Evolutionary conservation across 2,329 filamentous ascomycete species (phyloP).

Genomic region (Leptographium lundbergii): DNA sequence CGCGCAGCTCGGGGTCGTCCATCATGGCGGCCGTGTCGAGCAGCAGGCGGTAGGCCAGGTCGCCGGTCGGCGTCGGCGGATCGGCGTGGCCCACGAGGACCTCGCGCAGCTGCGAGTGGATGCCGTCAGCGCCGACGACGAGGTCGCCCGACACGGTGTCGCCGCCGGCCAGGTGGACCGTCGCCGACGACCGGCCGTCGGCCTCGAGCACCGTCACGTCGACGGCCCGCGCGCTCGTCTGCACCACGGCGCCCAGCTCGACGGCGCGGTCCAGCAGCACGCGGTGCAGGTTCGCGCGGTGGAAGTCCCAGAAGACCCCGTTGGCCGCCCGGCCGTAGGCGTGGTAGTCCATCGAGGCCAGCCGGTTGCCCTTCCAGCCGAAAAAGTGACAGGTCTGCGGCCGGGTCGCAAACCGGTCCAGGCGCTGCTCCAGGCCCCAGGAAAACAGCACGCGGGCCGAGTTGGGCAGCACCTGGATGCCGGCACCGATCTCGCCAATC

Average conservation of each 20-base stretch:
- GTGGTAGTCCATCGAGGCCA: conserved; percentile 8
- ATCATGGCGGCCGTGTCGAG: conserved; percentile 18
- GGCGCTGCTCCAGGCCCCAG: conserved; percentile 15
- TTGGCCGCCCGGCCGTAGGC: conserved; percentile 6
- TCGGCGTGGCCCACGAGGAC: conserved; percentile 11
- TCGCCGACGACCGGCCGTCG: conserved; percentile 7
- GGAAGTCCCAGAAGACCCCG: conserved; percentile 23
- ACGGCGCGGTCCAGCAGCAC: conserved; percentile 16
- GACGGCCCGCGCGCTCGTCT: conserved; percentile 14
- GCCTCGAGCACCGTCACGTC: conserved; percentile 14
- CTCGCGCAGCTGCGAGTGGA: conserved; percentile 17
- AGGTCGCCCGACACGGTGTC: conserved; percentile 21
- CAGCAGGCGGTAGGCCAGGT: conserved; percentile 23
- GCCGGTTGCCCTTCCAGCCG: conserved; percentile 10
- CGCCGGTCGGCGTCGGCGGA: conserved; percentile 18
- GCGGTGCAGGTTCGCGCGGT: conserved; percentile 19
- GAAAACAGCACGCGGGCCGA: conserved; percentile 17
- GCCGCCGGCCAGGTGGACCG: conserved; percentile 15
- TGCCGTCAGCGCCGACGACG: conserved; percentile 27
- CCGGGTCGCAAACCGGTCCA: conserved; percentile 5
- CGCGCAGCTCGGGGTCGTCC: conserved; percentile 16
- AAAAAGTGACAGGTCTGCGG: conserved; percentile 8
- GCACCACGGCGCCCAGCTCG: conserved; percentile 16
- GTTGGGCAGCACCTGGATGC: conserved; percentile 27
- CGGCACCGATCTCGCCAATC: conserved; percentile 27